Base-by-base conservation (phyloP, 345 rosid genomes). In the Gossypium sturtianum region DNA sequence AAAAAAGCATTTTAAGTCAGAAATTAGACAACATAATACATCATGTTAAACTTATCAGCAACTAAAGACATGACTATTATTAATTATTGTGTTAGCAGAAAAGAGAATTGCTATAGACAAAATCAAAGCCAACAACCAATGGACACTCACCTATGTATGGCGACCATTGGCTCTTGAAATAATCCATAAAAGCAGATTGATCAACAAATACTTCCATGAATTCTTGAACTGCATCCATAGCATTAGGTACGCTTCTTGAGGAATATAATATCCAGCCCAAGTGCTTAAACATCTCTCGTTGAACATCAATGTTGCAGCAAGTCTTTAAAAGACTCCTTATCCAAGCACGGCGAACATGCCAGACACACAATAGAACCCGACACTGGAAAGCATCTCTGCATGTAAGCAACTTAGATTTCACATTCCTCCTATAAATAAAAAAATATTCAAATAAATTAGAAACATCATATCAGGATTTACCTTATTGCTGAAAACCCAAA, bases 321-420 rank as follows among this genome's bases (percentile, higher is more conserved):
- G 74, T 85, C 83, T 87, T 87, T 57, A 83, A 53, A 68, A 87
- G 81, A 76, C 70, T 84, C 77, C 81, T 87, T 62, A 84, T 84
- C 90, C 86, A 87, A 81, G 87, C 76, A 68, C 74, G 88, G 22
- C 85, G 90, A 80, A 83, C 67, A 66, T 65, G 82, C 90, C 90
- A 87, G 59, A 74, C 43, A 45, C 83, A 83, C 57, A 84, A 78
- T 19, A 87, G 68, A 54, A 85, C 72, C 79, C 80, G 85, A 29
- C 90, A 87, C 61, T 73, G 83, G 76, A 87, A 83, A 71, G 82
- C 84, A 78, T 83, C 88, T 75, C 90, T 85, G 88, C 78, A 79
- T 52, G 64, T 51, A 68, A 75, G 56, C 47, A 73, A 53, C 63
- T 20, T 54, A 63, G 73, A 61, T 60, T 43, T 74, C 58, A 57